A percentile compares a stretch with the other conserved stretches of the same genome.
Conservation (phyloP, 768 basidiomycete species). For the Sporobolomyces phaffii region DNA sequence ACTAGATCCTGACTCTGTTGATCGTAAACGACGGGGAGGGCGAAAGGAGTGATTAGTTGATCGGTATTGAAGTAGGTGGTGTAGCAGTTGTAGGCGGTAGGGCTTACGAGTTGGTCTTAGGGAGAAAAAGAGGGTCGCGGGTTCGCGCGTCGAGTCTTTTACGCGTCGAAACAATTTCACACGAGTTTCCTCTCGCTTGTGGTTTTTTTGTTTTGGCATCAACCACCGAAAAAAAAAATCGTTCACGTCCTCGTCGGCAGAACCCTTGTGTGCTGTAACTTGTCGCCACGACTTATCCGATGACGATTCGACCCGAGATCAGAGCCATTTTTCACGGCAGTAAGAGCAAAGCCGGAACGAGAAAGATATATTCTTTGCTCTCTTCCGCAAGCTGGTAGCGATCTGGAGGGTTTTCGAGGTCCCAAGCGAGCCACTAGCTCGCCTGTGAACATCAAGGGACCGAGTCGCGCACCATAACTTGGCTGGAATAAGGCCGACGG, state of each 20-base stretch:
- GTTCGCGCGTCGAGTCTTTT: not conserved
- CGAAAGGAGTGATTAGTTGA: not conserved
- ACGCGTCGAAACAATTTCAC: not conserved
- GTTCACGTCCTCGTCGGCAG: not conserved
- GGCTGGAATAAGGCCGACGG: no score
- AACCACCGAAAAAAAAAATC: not conserved
- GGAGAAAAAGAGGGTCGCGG: not conserved
- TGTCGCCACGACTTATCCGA: no score
- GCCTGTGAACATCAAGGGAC: no score
- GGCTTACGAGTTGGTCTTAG: constrained; percentile 15
- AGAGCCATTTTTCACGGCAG: no score
- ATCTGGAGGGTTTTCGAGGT: no score
- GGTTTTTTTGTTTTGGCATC: not conserved
- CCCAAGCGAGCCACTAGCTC: no score
- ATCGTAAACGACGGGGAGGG: not conserved
- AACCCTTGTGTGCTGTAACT: not conserved
- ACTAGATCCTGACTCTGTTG: constrained; percentile 20
- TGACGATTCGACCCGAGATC: no score
- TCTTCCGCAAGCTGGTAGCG: no score
- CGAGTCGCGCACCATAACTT: no score
- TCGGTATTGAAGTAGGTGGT: not conserved
- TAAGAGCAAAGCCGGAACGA: no score
- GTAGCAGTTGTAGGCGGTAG: not conserved
- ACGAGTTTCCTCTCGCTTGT: not conserved
- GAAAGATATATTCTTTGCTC: no score